Evolutionary conservation across 306 rosid species (phyloP).

Genomic region (Ceratonia siliqua): DNA sequence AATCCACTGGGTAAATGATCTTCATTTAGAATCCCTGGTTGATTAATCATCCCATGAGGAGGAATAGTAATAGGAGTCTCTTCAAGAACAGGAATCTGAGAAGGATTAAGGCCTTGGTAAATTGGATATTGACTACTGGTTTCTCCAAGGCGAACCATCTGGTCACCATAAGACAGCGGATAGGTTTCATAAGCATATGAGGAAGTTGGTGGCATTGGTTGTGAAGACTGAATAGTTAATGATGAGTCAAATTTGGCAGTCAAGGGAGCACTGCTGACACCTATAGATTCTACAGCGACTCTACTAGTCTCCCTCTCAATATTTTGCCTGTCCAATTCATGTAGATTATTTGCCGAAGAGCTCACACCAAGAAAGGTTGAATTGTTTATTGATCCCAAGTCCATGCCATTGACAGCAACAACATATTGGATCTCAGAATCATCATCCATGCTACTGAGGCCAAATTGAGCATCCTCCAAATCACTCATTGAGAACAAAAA

Average conservation of each 20-base stretch:
- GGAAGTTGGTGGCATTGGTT: conserved; percentile 39
- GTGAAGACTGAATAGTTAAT: conserved; percentile 36
- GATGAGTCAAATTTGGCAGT: conserved; percentile 39
- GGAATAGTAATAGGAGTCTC: conserved; percentile 32
- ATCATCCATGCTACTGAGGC: conserved; percentile 50
- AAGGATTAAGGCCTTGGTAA: conserved; percentile 40
- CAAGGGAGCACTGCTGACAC: conserved; percentile 36
- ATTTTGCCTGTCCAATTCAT: conserved; percentile 39
- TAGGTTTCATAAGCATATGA: conserved; percentile 44
- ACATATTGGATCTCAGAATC: conserved; percentile 68
- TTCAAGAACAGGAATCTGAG: conserved; percentile 35
- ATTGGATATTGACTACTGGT: conserved; percentile 35
- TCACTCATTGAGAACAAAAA: conserved; percentile 64
- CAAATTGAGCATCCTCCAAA: conserved; percentile 59
- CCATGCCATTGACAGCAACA: conserved; percentile 75
- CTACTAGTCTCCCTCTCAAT: conserved; percentile 42
- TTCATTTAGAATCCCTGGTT: conserved; percentile 35
- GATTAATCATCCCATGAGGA: conserved; percentile 40
- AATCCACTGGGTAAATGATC: conserved; percentile 36
- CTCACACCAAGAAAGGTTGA: conserved; percentile 40
- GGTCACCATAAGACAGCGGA: conserved; percentile 39
- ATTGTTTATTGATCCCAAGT: conserved; percentile 50
- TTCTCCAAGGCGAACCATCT: conserved; percentile 41
- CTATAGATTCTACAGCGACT: conserved; percentile 30
- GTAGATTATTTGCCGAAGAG: conserved; percentile 44